Percentiles rank a stretch among this genome's conserved stretches.
These are phyloP conservation scores for Aspergillus aculeatinus DNA, from an alignment of 2,329 filamentous ascomycete genomes.

Conservation along the genomic window DNA sequence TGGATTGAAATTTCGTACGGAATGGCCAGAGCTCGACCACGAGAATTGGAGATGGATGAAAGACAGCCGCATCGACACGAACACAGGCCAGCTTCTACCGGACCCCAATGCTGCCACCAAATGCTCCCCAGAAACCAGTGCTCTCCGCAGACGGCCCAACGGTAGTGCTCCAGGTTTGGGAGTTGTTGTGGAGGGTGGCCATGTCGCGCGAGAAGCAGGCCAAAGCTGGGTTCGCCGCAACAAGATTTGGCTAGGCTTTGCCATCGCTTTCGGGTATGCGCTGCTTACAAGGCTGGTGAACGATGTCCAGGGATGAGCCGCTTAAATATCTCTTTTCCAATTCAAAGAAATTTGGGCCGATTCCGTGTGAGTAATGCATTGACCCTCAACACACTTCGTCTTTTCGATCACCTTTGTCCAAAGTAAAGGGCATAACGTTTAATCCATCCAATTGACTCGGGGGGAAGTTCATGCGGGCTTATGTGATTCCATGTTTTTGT, in stretches of 20 bases:
- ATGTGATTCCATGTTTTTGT: neutral
- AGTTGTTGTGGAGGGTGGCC: slow-evolving; percentile 73
- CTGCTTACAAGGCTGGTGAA: slow-evolving; percentile 73
- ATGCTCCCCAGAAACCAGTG: slow-evolving; percentile 64
- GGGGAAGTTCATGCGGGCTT: neutral
- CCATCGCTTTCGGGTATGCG: slow-evolving; percentile 76
- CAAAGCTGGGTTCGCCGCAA: slow-evolving; percentile 79
- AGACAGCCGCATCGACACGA: slow-evolving; percentile 73
- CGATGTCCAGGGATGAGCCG: slow-evolving; percentile 41
- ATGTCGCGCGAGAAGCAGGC: slow-evolving; percentile 73
- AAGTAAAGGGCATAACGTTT: neutral
- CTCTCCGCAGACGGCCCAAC: slow-evolving; percentile 61
- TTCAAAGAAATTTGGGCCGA: neutral
- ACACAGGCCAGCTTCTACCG: slow-evolving; percentile 68
- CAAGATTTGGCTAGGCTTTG: slow-evolving; percentile 71
- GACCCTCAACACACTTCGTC: neutral
- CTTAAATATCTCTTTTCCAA: neutral
- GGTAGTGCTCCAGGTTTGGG: slow-evolving; percentile 56
- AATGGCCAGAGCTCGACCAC: slow-evolving; percentile 86
- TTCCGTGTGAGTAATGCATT: neutral
- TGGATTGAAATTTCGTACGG: slow-evolving; percentile 80
- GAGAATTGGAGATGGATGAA: slow-evolving; percentile 94
- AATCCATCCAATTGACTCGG: neutral
- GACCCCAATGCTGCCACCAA: slow-evolving; percentile 51
- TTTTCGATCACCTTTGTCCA: neutral